A percentile compares a stretch with the other conserved stretches of the same genome.
Conservation (phyloP, 495 filamentous ascomycete species). For the Daldinia concentrica region DNA sequence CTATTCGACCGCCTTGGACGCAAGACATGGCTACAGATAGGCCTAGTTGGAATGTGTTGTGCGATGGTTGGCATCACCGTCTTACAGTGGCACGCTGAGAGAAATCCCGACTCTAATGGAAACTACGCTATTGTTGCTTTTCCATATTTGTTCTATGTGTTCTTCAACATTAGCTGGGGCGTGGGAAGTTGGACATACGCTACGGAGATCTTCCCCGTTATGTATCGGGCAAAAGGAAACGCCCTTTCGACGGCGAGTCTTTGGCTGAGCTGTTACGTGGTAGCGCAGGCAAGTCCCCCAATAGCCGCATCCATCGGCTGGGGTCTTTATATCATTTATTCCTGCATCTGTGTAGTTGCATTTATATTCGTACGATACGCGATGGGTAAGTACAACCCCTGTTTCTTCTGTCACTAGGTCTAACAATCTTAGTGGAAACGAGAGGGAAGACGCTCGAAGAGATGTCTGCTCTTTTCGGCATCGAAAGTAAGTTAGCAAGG, state of each 20-base stretch:
- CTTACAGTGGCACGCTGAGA: neutral
- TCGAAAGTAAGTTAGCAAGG: slow-evolving; percentile 30
- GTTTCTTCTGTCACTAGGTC: neutral
- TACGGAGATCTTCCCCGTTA: slow-evolving; percentile 44
- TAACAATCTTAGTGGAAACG: slow-evolving; percentile 30
- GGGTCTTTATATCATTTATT: slow-evolving; percentile 44
- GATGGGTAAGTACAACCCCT: slow-evolving; percentile 19
- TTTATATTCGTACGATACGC: slow-evolving; percentile 40
- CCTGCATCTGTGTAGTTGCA: slow-evolving; percentile 36
- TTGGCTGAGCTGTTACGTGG: slow-evolving; percentile 39
- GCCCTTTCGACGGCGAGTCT: slow-evolving; percentile 36
- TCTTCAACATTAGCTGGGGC: slow-evolving; percentile 47
- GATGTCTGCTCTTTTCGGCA: slow-evolving; percentile 35
- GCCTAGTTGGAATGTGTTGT: slow-evolving; percentile 42
- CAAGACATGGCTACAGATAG: slow-evolving; percentile 43
- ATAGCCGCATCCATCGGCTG: slow-evolving; percentile 34
- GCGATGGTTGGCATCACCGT: slow-evolving; percentile 24
- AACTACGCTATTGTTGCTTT: slow-evolving; percentile 46
- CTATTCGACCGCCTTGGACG: slow-evolving; percentile 41
- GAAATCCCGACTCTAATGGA: slow-evolving; percentile 1
- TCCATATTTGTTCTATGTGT: slow-evolving; percentile 43
- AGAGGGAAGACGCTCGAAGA: slow-evolving; percentile 34
- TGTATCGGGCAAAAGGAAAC: slow-evolving; percentile 35
- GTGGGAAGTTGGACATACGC: slow-evolving; percentile 47
- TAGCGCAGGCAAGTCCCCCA: slow-evolving; percentile 38